Base-by-base conservation (phyloP, 1,284 basidiomycete genomes). In the Pseudomicrostroma phylloplanum region DNA sequence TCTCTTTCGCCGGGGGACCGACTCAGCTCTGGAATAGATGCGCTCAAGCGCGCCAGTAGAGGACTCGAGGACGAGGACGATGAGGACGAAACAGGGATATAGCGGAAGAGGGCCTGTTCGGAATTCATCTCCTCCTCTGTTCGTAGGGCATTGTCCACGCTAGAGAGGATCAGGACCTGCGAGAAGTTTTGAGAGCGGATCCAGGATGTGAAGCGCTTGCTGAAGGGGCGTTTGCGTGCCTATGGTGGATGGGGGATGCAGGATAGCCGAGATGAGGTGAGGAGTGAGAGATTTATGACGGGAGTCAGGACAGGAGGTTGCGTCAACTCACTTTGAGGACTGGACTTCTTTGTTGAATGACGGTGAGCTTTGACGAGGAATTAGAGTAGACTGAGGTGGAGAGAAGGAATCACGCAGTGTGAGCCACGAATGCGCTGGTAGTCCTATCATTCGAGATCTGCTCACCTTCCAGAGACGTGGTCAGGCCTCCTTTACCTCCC, bases 341-440 rank as follows among this genome's bases (percentile, higher is more conserved):
- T 11, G 74, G 73, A 30, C 67, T 66, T 11, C 73, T 65, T 59
- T 75, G 74, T 49, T 77, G 74, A 9, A 77, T 59, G 25, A 75
- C 56, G 4, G 67, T 67, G 8, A 73, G 40, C 1, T 36, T 26
- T 4, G 17, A 15, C 8, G 58, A 55, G 26, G 66, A 67, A 17
- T 56, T 57, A 56, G 66, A 72, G 51, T 23, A 54, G 21, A 54
- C 51, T 36, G 30, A 36, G 30, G 30, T 36, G 48, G 17, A 55
- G 1, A 51, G 56, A 19, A 1, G 15, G 13, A 11, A 49, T 61
- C 36, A 55, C 67, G 58, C 65, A 9, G 30, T 36, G 30, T 36
- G 30, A 36, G 30, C 30, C 30, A 36, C 30, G 4, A 4, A 9
- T 36, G 30, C 30, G 30, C 3, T 36, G 30, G 4, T 36, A 9